These are phyloP conservation scores for Carallia pectinifolia DNA, from an alignment of 345 rosid genomes.

Conservation along the genomic window DNA sequence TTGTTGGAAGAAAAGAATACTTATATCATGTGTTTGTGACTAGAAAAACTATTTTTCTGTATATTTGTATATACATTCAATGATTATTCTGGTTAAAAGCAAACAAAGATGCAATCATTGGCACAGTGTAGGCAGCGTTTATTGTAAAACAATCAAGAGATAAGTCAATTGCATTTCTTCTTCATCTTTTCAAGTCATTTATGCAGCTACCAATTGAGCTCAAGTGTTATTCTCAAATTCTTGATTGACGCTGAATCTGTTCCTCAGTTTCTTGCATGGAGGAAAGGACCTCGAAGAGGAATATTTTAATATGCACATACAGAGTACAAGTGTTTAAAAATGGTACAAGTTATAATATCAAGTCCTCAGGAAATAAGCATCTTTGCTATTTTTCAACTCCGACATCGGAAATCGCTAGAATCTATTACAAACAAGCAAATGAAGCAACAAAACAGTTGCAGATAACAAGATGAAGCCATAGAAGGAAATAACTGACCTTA, in stretches of 20 bases:
- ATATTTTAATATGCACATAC: too few species aligned
- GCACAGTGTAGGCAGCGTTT: background rate
- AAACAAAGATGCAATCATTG: background rate
- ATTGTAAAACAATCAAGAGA: background rate
- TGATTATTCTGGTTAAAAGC: background rate
- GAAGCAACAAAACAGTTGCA: slow-evolving; percentile 18
- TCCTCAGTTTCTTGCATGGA: too few species aligned
- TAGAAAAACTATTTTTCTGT: background rate
- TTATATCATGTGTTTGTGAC: background rate
- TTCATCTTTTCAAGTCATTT: background rate
- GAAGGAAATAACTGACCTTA: slow-evolving; percentile 56
- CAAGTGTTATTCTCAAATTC: background rate
- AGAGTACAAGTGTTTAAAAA: too few species aligned
- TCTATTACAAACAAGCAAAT: slow-evolving; percentile 9
- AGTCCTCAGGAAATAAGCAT: background rate
- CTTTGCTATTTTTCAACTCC: background rate
- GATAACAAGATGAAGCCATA: slow-evolving; percentile 7
- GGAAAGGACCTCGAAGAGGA: background rate
- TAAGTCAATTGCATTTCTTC: background rate
- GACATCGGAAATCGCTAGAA: background rate
- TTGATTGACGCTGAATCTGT: background rate
- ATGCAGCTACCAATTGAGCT: background rate
- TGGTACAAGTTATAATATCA: background rate
- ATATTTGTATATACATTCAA: background rate
- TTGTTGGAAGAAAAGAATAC: background rate